Conservation (phyloP, 2,329 filamentous ascomycete species). For the Zymoseptoria crescenta region DNA sequence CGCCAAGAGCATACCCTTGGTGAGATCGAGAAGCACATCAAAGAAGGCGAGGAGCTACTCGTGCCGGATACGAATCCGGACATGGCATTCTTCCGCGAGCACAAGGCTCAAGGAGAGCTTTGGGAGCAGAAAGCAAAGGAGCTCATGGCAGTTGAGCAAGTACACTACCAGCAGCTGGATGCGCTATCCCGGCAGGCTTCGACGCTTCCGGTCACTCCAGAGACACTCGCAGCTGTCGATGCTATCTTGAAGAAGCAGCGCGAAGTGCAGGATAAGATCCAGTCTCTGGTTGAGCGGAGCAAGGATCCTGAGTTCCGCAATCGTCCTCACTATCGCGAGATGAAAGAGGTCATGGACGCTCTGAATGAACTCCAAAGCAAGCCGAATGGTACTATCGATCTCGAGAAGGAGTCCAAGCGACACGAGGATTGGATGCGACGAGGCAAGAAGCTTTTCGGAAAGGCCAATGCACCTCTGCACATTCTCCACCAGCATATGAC, state of each 20-base stretch:
- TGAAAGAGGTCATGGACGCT: conserved; percentile 81
- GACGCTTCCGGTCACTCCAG: conserved; percentile 69
- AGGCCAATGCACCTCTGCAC: conserved; percentile 92
- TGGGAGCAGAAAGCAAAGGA: conserved; percentile 95
- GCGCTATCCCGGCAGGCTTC: conserved; percentile 78
- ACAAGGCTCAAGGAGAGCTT: conserved; percentile 66
- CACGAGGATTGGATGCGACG: conserved; percentile 99
- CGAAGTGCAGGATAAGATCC: conserved; percentile 82
- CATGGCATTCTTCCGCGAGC: conserved; percentile 65
- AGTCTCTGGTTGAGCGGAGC: conserved; percentile 71
- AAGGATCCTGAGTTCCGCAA: conserved; percentile 67
- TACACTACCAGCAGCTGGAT: conserved; percentile 92
- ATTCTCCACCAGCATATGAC: conserved; percentile 94
- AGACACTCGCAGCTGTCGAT: conserved; percentile 76
- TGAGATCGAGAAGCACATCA: conserved; percentile 72
- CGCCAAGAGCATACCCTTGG: conserved; percentile 59
- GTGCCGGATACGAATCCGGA: conserved; percentile 76
- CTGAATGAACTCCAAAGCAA: conserved; percentile 88
- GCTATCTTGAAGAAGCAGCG: conserved; percentile 92
- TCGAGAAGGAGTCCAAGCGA: conserved; percentile 87
- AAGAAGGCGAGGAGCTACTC: conserved; percentile 66
- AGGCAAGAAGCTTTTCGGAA: conserved; percentile 95
- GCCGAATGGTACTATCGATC: conserved; percentile 78
- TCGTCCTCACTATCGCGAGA: conserved; percentile 79
- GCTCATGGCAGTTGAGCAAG: conserved; percentile 79